Percentiles rank a stretch among this genome's conserved stretches.
Conservation (phyloP, 1,284 basidiomycete species). For the Afroboletus lepidellus region DNA sequence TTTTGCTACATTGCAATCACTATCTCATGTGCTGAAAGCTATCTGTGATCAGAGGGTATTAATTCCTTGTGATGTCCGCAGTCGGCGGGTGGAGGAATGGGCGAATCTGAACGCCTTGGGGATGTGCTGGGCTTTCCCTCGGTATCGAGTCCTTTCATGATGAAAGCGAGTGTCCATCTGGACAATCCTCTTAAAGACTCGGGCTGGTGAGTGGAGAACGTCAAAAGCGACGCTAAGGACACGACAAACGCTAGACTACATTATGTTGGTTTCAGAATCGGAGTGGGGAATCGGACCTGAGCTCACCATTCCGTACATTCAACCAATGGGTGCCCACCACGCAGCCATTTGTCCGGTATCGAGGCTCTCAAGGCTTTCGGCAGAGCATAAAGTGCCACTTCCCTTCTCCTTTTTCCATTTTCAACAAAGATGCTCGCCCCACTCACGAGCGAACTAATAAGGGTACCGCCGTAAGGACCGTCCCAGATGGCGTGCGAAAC, state of each 20-base stretch:
- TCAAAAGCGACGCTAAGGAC: slow-evolving; percentile 64
- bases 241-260: slow-evolving; percentile 51
- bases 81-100: slow-evolving; percentile 3
- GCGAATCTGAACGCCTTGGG: slow-evolving; percentile 24
- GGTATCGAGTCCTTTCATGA: slow-evolving; percentile 57
- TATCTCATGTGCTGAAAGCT: neutral
- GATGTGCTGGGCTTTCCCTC: slow-evolving; percentile 34
- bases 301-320: slow-evolving; percentile 54
- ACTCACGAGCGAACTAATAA: slow-evolving; percentile 68
- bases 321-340: slow-evolving; percentile 39
- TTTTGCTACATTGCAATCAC: neutral
- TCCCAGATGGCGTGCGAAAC: slow-evolving; percentile 77
- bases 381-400: slow-evolving; percentile 76
- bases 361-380: slow-evolving; percentile 64
- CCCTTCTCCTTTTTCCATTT: slow-evolving; percentile 63
- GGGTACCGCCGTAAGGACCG: slow-evolving; percentile 63
- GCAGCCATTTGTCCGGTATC: slow-evolving; percentile 53
- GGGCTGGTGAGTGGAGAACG: slow-evolving; percentile 57
- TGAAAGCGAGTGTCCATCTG: slow-evolving; percentile 63
- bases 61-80: neutral
- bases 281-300: slow-evolving; percentile 5
- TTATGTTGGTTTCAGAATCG: slow-evolving; percentile 8
- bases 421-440: slow-evolving; percentile 77
- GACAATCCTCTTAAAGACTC: slow-evolving; percentile 68
- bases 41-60: neutral